A percentile compares a stretch with the other conserved stretches of the same genome.
Evolutionary conservation across 2,329 filamentous ascomycete species (phyloP).

Genomic region (Epichloe sp.): DNA sequence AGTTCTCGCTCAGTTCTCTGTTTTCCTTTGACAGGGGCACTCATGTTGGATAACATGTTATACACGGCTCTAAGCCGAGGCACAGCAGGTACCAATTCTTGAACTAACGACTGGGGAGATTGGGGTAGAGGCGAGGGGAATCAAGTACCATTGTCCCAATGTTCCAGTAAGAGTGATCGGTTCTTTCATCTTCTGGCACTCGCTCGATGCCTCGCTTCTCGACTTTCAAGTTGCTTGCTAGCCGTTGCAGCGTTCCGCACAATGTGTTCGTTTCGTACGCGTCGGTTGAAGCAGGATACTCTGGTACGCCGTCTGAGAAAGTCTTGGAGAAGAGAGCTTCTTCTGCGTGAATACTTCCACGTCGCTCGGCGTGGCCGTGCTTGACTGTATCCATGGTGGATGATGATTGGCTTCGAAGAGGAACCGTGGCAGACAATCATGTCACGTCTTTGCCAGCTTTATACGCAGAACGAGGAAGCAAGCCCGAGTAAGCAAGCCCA

Average conservation of each 20-base stretch:
- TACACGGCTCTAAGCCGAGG: too few relatives aligned
- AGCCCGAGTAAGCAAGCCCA: too few relatives aligned
- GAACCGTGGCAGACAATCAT: conserved; percentile 2
- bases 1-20: neutral
- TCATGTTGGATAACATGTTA: too few relatives aligned
- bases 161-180: conserved; percentile 50
- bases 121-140: too few relatives aligned
- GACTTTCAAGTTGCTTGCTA: conserved; percentile 52
- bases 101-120: too few relatives aligned
- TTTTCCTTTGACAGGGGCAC: too few relatives aligned
- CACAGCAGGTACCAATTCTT: too few relatives aligned
- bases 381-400: neutral
- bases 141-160: conserved; percentile 53
- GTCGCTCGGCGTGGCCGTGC: neutral
- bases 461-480: neutral
- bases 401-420: conserved; percentile 3
- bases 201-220: conserved; percentile 67
- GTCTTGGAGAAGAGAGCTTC: neutral
- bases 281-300: neutral
- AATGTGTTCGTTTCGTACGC: conserved; percentile 3
- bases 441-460: neutral
- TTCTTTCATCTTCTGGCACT: conserved; percentile 56
- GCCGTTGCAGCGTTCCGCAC: conserved; percentile 35
- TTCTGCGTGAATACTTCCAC: neutral
- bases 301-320: neutral